Percentiles rank a stretch among this genome's conserved stretches.
phyloP scores from a whole-genome alignment of 257 asterid species.

The Lithospermum erythrorhizon region DNA sequence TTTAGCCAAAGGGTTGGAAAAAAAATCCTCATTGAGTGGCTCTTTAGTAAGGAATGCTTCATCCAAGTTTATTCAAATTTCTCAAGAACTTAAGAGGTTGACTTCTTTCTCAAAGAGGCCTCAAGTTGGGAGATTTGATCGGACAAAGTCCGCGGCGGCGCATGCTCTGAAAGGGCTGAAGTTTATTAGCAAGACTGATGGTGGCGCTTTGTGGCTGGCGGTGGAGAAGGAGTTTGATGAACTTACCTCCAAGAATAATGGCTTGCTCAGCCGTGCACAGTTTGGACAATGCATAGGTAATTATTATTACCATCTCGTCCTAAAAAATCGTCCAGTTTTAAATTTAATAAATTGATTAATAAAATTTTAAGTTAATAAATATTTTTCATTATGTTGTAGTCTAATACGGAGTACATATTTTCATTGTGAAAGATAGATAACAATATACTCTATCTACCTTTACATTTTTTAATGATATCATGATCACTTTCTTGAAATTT shows the following conservation, averaged over 20 bases:
- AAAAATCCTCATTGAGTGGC: conserved; percentile 7
- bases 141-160: conserved; percentile 21
- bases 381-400: too few species aligned
- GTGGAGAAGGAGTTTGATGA: conserved; percentile 20
- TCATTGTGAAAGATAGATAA: too few species aligned
- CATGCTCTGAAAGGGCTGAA: conserved; percentile 27
- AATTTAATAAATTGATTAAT: not conserved
- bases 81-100: conserved; percentile 14
- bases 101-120: conserved; percentile 6
- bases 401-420: too few species aligned
- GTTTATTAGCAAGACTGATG: conserved; percentile 25
- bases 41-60: conserved; percentile 9
- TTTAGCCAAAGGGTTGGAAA: conserved; percentile 9
- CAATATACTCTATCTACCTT: too few species aligned
- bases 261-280: conserved; percentile 14
- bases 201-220: conserved; percentile 19
- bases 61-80: conserved; percentile 6
- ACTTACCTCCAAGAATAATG: conserved; percentile 12
- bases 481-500: too few species aligned
- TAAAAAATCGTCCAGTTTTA: too few species aligned
- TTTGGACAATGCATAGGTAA: conserved; percentile 28
- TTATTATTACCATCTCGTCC: too few species aligned
- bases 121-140: conserved; percentile 1
- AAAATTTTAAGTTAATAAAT: too few species aligned
- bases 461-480: not conserved